Conservation (phyloP, 768 basidiomycete species). For the Lactarius deliciosus region DNA sequence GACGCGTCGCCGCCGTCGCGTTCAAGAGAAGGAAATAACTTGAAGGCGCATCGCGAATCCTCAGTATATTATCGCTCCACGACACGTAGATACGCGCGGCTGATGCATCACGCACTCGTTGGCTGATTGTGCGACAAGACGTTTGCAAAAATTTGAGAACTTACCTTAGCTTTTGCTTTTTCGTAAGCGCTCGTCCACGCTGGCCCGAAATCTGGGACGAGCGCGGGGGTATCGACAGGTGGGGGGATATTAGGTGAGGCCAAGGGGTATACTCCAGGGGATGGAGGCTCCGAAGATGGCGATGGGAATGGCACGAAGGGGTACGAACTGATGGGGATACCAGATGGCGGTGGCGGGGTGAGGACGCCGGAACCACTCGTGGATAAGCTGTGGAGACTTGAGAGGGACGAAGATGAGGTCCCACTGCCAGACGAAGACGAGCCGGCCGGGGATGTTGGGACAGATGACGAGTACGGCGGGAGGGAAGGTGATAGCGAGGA, state of each 20-base stretch:
- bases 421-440: conserved; percentile 12
- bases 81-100: neutral
- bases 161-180: conserved; percentile 46
- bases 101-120: neutral
- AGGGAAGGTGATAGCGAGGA: neutral
- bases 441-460: neutral
- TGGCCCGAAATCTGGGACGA: conserved; percentile 47
- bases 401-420: conserved; percentile 19
- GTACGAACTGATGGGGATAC: conserved; percentile 4
- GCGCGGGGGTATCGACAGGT: conserved; percentile 41
- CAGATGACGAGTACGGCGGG: neutral
- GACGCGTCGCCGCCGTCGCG: neutral
- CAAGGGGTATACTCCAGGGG: conserved; percentile 51
- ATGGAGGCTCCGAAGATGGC: conserved; percentile 47
- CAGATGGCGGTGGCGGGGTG: conserved; percentile 11
- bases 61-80: neutral
- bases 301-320: conserved; percentile 14
- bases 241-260: conserved; percentile 60
- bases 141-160: neutral
- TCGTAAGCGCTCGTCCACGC: conserved; percentile 60
- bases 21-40: neutral
- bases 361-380: conserved; percentile 5
- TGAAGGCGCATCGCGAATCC: neutral
- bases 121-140: neutral
- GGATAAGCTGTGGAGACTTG: neutral